Base-by-base conservation (phyloP, 805 yeast genomes). In the Candida tallmaniae region DNA sequence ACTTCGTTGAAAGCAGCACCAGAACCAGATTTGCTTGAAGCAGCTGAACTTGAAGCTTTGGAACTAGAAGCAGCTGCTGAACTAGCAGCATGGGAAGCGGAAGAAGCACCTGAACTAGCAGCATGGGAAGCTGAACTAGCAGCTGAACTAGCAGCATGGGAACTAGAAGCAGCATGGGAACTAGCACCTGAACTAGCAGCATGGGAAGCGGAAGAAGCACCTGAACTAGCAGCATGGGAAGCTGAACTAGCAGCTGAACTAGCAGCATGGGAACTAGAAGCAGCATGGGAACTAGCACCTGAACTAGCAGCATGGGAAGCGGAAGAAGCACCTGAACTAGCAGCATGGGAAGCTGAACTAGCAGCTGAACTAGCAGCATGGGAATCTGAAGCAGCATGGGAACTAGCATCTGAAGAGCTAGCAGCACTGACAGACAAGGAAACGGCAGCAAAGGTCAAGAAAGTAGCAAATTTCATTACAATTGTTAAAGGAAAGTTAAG, bases 401-500 rank as follows among this genome's bases (percentile, higher is more conserved):
- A 26, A 11, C 20, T 29, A 23, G 41, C 27, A 13, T 31, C 25
- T 13, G 16, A 7, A 8, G 24, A 30, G 17, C 31, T 12, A 31
- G 35, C 38, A 17, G 39, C 39, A 23, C 34, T 45, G 28, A 42
- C 42, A 10, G 42, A 12, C 19, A 34, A 29, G 8, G 34, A 25
- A 22, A 38, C 23, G 6, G 35, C 32, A 30, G 36, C 36, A 29
- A 40, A 25, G 21, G 36, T 20, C 6, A 38, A 31, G 20, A 46
- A 34, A 15, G 40, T 38, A 10, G 44, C 32, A 31, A 27, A 37
- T 30, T 41, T 38, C 45, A 44, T 39, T 16, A 10, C 10, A 7
- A 20, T 7, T 27, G 7, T 15, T 14, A 27, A 16, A 14, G 18
- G 20, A 27, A 14, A 17, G 20, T 16, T 9, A 20, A 20, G 23